Base-by-base conservation (phyloP, 148 eudicot genomes). In the Silene latifolia region DNA sequence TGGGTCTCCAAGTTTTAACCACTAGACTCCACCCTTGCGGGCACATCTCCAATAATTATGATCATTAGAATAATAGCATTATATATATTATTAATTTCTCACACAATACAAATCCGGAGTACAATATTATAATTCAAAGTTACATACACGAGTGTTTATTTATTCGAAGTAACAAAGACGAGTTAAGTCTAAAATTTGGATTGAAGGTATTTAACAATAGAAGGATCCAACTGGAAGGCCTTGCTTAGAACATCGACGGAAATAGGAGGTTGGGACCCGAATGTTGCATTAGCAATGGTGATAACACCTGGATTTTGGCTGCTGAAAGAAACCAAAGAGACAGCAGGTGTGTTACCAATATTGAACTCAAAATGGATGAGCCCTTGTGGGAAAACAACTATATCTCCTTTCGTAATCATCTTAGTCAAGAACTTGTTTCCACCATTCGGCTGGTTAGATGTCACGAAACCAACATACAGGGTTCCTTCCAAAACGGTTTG, bases 341-440 rank as follows among this genome's bases (percentile, higher is more conserved):
- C 51, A 0, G 51, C 51, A 12, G 51, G 51, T 47, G 51, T 27
- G 29, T 27, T 27, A 27, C 29, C 29, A 27, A 27, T 27, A 27
- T 27, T 27, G 29, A 27, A 27, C 18, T 63, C 32, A 5, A 63
- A 27, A 27, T 63, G 67, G 13, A 27, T 24, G 18, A 63, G 67
- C 17, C 67, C 67, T 63, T 63, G 67, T 24, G 67, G 67, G 39
- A 63, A 63, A 12, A 63, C 67, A 6, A 63, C 25, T 5, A 63
- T 29, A 63, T 63, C 67, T 24, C 67, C 67, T 29, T 25, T 27
- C 18, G 24, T 63, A 1, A 59, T 20, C 63, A 21, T 21, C 12
- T 59, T 59, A 7, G 63, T 19, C 8, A 59, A 59, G 21, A 59
- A 59, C 23, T 59, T 59, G 63, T 59, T 59, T 7, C 67, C 67